Base-by-base conservation (phyloP, 352 stramenopile genomes). In the Thalassiosira mediterranea region DNA sequence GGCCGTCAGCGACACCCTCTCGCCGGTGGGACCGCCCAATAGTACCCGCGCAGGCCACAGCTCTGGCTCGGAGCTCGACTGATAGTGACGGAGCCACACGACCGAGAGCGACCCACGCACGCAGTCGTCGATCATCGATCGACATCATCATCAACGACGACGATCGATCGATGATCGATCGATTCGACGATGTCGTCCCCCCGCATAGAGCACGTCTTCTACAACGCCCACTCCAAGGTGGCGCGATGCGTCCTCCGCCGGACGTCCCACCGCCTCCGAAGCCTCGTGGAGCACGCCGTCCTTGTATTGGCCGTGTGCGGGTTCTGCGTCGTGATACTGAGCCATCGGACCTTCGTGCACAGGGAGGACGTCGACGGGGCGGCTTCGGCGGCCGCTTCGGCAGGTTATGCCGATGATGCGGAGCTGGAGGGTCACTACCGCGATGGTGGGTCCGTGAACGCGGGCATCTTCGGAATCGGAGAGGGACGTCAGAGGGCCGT, bases 301-400 rank as follows among this genome's bases (percentile, higher is more conserved):
- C 29, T 92, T 13, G 21, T 83, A 15, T 26, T 79, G 17, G 81
- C 76, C 0, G 80, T 92, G 11, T 81, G 67, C 38, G 69, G 69
- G 28, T 89, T 86, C 71, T 77, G 73, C 34, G 48, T 76, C 3
- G 65, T 90, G 4, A 48, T 90, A 23, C 52, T 89, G 5, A 71
- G 75, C 52, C 86, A 92, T 70, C 25, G 74, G 7, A 75, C 72
- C 13, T 92, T 92, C 86, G 86, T 92, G 0, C 71, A 86, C 74
- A 37, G 59, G 11, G 29, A 72, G 53, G 34, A 72, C 58, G 58
- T 66, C 31, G 47, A n/a, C n/a, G n/a, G n/a, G n/a, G n/a, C n/a
- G n/a, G n/a, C n/a, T n/a, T n/a, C n/a, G n/a, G n/a, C n/a, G n/a
- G n/a, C n/a, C n/a, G n/a, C 15, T 19, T 32, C 42, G 60, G 46